Conservation (phyloP, 345 rosid genomes). For the Ceriops zippeliana region DNA sequence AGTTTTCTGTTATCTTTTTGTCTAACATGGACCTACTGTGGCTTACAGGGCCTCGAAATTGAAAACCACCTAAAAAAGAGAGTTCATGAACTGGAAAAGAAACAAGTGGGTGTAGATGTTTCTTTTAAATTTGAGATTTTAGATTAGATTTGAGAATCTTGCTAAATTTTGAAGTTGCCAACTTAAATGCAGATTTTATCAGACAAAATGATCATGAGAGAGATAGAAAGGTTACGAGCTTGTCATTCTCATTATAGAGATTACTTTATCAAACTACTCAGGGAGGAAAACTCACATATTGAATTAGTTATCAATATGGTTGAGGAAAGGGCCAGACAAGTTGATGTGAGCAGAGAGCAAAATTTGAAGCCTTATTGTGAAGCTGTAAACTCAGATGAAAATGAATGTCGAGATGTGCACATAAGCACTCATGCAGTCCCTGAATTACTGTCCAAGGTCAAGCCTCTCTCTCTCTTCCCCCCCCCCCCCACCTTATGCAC, state of each 20-base stretch:
- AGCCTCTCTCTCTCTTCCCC: not conserved
- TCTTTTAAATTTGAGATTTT: not conserved
- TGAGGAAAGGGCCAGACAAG: slow-evolving; percentile 47
- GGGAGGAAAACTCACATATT: slow-evolving; percentile 52
- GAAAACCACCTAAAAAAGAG: slow-evolving; percentile 89
- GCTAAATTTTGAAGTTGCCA: slow-evolving; percentile 21
- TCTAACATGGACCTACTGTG: slow-evolving; percentile 19
- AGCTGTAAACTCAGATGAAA: slow-evolving; percentile 43
- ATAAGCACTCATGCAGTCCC: slow-evolving; percentile 37
- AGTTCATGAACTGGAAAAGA: slow-evolving; percentile 71
- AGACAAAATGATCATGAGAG: slow-evolving; percentile 46
- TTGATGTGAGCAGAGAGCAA: slow-evolving; percentile 30
- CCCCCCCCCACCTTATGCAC: too few relatives aligned
- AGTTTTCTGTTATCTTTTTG: not conserved
- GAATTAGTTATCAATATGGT: slow-evolving; percentile 37
- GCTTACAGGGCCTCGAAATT: slow-evolving; percentile 77
- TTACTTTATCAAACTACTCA: slow-evolving; percentile 51
- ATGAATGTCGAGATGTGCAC: slow-evolving; percentile 58
- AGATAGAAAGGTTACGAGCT: slow-evolving; percentile 47
- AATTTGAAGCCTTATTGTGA: slow-evolving; percentile 28
- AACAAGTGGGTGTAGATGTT: slow-evolving; percentile 52
- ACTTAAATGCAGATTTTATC: slow-evolving; percentile 49
- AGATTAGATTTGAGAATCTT: not conserved
- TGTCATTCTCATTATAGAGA: slow-evolving; percentile 58
- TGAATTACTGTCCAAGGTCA: slow-evolving; percentile 40